Percentiles rank a stretch among this genome's conserved stretches.
Conservation (phyloP, 495 filamentous ascomycete genomes). For the Astrocystis sublimbata region DNA sequence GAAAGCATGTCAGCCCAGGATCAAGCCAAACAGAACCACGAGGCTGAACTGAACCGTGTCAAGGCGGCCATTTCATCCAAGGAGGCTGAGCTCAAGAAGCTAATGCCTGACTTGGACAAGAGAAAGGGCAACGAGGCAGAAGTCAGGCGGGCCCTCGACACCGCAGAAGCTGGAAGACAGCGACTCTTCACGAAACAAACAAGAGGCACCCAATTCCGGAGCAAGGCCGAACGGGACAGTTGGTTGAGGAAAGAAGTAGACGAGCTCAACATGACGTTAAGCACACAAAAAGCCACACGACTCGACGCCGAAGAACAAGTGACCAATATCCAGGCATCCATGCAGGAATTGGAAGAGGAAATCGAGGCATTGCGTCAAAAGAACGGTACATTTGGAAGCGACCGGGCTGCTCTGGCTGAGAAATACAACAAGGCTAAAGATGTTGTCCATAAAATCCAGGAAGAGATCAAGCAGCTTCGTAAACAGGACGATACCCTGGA, state of each 20-base stretch:
- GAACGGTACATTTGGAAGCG: conserved; percentile 76
- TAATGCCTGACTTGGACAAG: conserved; percentile 72
- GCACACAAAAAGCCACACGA: conserved; percentile 76
- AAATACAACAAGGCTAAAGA: conserved; percentile 80
- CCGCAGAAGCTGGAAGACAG: conserved; percentile 72
- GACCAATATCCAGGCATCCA: conserved; percentile 66
- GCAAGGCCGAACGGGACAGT: conserved; percentile 82
- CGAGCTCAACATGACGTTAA: conserved; percentile 72
- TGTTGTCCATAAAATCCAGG: conserved; percentile 72
- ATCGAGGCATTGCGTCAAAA: conserved; percentile 67
- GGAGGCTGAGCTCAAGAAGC: conserved; percentile 69
- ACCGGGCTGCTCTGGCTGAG: conserved; percentile 66
- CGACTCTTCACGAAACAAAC: conserved; percentile 93
- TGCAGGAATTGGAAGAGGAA: conserved; percentile 69
- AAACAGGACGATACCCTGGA: conserved; percentile 86
- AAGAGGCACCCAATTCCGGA: conserved; percentile 83
- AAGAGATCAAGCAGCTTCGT: conserved; percentile 88
- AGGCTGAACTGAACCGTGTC: conserved; percentile 71
- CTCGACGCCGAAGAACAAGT: conserved; percentile 86
- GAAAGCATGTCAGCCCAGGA: conserved; percentile 81
- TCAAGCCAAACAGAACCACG: conserved; percentile 66
- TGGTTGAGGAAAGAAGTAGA: conserved; percentile 80
- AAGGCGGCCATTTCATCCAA: conserved; percentile 72
- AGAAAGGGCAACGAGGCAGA: conserved; percentile 71
- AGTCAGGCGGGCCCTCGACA: conserved; percentile 67